phyloP scores from a whole-genome alignment of 164 flowering plant genomes.

The Litsea cubeba region DNA sequence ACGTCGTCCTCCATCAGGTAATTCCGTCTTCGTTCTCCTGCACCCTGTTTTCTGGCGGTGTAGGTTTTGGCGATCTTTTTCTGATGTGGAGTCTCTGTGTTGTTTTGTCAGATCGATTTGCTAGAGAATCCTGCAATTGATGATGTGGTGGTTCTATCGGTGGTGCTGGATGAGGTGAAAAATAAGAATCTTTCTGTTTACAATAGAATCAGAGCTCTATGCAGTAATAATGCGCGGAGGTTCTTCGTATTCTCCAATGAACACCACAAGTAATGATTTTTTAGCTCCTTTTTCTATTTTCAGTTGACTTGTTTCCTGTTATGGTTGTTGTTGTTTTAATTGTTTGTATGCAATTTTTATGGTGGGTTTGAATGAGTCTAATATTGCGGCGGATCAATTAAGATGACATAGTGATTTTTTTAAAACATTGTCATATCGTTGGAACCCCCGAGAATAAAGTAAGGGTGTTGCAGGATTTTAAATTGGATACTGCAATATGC shows the following conservation, averaged over 20 bases:
- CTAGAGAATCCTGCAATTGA: conserved; percentile 86
- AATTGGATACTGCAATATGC: not conserved
- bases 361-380: not conserved
- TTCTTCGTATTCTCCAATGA: conserved; percentile 89
- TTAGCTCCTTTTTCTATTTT: not conserved
- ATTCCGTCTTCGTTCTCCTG: too few relatives aligned
- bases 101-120: conserved; percentile 69
- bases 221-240: conserved; percentile 53
- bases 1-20: conserved; percentile 93
- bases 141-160: conserved; percentile 73
- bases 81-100: not conserved
- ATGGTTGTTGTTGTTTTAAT: too few relatives aligned
- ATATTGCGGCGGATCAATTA: not conserved
- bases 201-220: conserved; percentile 71
- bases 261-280: conserved; percentile 66
- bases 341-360: not conserved
- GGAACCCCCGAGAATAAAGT: not conserved
- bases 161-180: conserved; percentile 86
- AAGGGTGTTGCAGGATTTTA: not conserved
- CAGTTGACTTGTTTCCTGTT: not conserved
- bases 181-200: conserved; percentile 79
- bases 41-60: not conserved
- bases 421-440: not conserved
- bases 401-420: not conserved
- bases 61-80: not conserved